A percentile compares a stretch with the other conserved stretches of the same genome.
These are phyloP conservation scores for Debaryomyces hansenii DNA, from an alignment of 805 yeast species.

Conservation along the genomic window DNA sequence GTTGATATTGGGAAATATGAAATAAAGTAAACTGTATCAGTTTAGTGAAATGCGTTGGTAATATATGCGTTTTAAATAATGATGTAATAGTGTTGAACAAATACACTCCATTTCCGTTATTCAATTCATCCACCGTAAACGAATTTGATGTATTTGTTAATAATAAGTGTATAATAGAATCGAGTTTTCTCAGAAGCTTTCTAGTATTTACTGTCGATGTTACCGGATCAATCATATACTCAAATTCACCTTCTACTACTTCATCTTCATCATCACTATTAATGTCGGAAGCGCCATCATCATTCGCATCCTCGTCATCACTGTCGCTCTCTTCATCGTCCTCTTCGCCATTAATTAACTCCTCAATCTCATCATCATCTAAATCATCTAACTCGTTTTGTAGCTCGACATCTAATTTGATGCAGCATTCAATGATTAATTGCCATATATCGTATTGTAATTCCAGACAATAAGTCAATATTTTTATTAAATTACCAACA, in stretches of 20 bases:
- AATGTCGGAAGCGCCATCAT: slow-evolving; percentile 26
- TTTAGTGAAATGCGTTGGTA: slow-evolving; percentile 91
- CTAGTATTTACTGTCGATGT: slow-evolving; percentile 46
- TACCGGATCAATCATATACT: slow-evolving; percentile 43
- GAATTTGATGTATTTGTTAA: slow-evolving; percentile 50
- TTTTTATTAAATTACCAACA: slow-evolving; percentile 58
- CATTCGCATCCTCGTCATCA: slow-evolving; percentile 27
- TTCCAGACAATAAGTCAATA: slow-evolving; percentile 73
- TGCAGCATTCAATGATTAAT: slow-evolving; percentile 71
- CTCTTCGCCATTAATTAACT: slow-evolving; percentile 43
- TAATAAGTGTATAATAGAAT: slow-evolving; percentile 60
- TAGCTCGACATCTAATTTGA: slow-evolving; percentile 87
- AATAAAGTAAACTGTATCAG: slow-evolving; percentile 84
- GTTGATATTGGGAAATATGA: slow-evolving; percentile 75
- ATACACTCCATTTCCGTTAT: slow-evolving; percentile 62
- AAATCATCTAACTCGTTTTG: slow-evolving; percentile 85
- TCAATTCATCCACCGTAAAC: slow-evolving; percentile 51
- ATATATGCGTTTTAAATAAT: slow-evolving; percentile 74
- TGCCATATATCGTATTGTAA: slow-evolving; percentile 77
- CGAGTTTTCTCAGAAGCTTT: slow-evolving; percentile 67
- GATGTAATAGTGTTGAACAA: slow-evolving; percentile 74
- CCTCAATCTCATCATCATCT: slow-evolving; percentile 67
- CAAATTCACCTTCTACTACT: slow-evolving; percentile 40
- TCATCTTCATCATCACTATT: slow-evolving; percentile 23
- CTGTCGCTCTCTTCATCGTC: slow-evolving; percentile 46